Evolutionary conservation across 2,329 filamentous ascomycete genomes (phyloP).

Genomic region (Capronia americana): DNA sequence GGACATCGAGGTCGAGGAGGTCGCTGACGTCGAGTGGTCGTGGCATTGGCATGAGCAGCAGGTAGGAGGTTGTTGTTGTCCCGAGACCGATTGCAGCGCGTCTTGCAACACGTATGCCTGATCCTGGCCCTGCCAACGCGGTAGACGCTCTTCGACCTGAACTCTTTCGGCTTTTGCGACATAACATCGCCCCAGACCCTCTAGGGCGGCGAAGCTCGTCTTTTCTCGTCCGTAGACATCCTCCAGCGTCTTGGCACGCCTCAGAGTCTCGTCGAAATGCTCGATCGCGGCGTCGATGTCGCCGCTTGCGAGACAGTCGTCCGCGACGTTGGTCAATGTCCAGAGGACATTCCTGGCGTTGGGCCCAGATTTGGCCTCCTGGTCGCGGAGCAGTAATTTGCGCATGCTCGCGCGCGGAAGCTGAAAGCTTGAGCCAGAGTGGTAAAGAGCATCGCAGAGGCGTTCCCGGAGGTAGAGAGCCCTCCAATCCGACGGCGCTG

Average conservation of each 20-base stretch:
- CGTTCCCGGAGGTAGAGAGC: conserved; percentile 25
- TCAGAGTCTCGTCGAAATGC: conserved; percentile 14
- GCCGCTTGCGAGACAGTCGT: conserved; percentile 18
- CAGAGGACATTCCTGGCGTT: conserved; percentile 25
- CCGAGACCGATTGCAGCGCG: background rate
- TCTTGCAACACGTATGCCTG: background rate
- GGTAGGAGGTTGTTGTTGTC: background rate
- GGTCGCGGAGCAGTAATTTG: conserved; percentile 14
- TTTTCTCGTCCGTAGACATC: conserved; percentile 25
- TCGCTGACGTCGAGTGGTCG: background rate
- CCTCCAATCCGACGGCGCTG: conserved; percentile 19
- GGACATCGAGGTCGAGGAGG: background rate
- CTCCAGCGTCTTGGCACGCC: conserved; percentile 5
- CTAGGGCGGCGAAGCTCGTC: conserved; percentile 23
- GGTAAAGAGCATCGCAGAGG: conserved; percentile 26
- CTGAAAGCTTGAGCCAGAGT: conserved; percentile 3
- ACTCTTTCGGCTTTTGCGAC: background rate
- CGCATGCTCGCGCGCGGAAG: conserved; percentile 10
- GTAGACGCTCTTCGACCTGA: background rate
- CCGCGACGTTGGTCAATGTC: conserved; percentile 29
- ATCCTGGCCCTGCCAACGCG: background rate
- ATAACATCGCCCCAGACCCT: conserved; percentile 23
- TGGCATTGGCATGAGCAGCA: background rate
- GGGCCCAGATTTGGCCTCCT: conserved; percentile 20
- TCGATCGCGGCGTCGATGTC: conserved; percentile 14